Conservation (phyloP, 306 rosid species). For the Rosa chinensis region DNA sequence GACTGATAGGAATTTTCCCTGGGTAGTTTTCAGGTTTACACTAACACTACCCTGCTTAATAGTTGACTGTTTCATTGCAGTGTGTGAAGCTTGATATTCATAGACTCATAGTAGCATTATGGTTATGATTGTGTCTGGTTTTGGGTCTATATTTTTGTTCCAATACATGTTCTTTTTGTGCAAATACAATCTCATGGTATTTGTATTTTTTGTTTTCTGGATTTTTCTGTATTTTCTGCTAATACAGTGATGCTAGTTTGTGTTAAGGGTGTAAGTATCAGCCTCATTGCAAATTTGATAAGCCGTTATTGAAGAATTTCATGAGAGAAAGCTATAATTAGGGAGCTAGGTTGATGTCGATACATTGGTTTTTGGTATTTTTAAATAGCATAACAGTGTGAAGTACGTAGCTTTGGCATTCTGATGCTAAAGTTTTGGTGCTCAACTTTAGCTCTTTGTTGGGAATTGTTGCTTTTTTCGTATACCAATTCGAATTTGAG, state of each 20-base stretch:
- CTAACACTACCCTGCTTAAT: not conserved
- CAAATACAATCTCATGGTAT: not conserved
- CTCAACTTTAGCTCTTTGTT: not conserved
- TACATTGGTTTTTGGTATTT: not conserved
- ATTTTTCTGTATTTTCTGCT: not conserved
- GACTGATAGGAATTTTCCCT: not conserved
- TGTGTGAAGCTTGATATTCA: too few relatives aligned
- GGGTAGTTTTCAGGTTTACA: not conserved
- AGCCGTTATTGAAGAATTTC: not conserved
- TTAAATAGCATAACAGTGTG: not conserved
- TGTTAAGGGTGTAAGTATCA: not conserved
- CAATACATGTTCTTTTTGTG: not conserved
- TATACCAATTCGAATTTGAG: not conserved
- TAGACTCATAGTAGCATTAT: not conserved
- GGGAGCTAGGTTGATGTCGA: not conserved
- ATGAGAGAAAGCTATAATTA: not conserved
- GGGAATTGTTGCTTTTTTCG: not conserved
- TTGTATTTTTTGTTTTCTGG: not conserved
- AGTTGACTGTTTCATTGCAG: not conserved
- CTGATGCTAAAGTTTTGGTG: not conserved
- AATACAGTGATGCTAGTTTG: not conserved
- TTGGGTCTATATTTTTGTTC: not conserved
- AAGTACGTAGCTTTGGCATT: not conserved
- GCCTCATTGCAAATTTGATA: not conserved
- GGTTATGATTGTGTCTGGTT: not conserved